A percentile compares a stretch with the other conserved stretches of the same genome.
phyloP scores from a whole-genome alignment of 768 basidiomycete genomes.

The Suillus discolor region DNA sequence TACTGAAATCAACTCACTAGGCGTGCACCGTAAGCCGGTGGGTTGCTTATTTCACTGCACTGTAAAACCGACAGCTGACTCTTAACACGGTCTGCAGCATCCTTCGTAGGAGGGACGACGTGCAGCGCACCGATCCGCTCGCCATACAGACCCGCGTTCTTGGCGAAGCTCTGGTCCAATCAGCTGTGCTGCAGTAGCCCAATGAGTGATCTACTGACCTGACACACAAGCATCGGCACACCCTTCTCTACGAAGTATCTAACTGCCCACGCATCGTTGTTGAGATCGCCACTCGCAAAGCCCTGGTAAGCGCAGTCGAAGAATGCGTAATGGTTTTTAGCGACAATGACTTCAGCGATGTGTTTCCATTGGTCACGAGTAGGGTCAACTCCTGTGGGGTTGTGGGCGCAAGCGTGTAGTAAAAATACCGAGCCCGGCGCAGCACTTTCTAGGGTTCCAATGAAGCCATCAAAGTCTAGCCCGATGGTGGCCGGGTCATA shows the following conservation, averaged over 20 bases:
- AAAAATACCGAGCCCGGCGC: slow-evolving; percentile 83
- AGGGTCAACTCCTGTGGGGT: slow-evolving; percentile 96
- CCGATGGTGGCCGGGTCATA: slow-evolving; percentile 90
- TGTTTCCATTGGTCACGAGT: slow-evolving; percentile 83
- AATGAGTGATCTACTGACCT: slow-evolving; percentile 65
- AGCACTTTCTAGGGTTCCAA: slow-evolving; percentile 60
- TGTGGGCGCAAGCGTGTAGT: slow-evolving; percentile 94
- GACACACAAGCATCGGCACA: slow-evolving; percentile 84
- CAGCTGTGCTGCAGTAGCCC: not conserved
- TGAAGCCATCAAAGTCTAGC: slow-evolving; percentile 75
- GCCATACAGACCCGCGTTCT: slow-evolving; percentile 94
- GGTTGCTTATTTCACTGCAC: slow-evolving; percentile 94
- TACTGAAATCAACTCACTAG: slow-evolving; percentile 52
- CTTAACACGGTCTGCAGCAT: slow-evolving; percentile 68
- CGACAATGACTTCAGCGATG: slow-evolving; percentile 71
- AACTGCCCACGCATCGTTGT: slow-evolving; percentile 92
- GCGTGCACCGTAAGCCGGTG: slow-evolving; percentile 88
- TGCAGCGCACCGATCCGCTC: slow-evolving; percentile 81
- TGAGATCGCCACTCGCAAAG: slow-evolving; percentile 93
- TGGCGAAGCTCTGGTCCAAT: slow-evolving; percentile 88
- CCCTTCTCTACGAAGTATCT: slow-evolving; percentile 80
- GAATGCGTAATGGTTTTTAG: slow-evolving; percentile 83
- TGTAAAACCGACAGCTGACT: slow-evolving; percentile 92
- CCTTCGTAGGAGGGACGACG: slow-evolving; percentile 55
- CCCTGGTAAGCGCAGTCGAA: slow-evolving; percentile 98